Conservation (phyloP, 225 moss, liverwort and hornwort species). For the Marchantia polymorpha region DNA sequence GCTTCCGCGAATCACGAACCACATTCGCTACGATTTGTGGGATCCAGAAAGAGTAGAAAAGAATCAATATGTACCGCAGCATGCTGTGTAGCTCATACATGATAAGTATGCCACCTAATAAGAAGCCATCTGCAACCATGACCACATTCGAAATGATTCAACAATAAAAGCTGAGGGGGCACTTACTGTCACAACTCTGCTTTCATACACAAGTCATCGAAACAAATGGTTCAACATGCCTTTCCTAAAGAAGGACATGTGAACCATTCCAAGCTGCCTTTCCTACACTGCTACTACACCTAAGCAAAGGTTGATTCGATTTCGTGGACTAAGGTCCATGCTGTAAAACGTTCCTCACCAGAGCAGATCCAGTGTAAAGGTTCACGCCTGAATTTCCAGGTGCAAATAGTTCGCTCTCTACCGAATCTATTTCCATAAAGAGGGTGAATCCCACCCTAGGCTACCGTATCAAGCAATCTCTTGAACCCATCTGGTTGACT, state of each 20-base stretch:
- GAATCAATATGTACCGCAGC: constrained; percentile 76
- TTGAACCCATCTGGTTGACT: neutral
- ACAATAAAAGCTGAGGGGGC: neutral
- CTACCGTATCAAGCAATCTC: neutral
- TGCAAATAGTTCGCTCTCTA: too few species aligned
- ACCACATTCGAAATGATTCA: neutral
- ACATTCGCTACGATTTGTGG: constrained; percentile 96
- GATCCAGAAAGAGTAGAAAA: constrained; percentile 95
- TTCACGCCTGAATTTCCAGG: too few species aligned
- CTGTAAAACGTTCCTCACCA: neutral
- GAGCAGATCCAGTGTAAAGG: neutral
- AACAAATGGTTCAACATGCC: neutral
- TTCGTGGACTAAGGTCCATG: too few species aligned
- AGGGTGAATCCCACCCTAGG: neutral
- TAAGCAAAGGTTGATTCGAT: neutral
- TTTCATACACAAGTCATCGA: neutral
- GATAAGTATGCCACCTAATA: constrained; percentile 84
- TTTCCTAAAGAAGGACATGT: too few species aligned
- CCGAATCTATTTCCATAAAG: neutral
- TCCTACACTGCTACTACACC: neutral
- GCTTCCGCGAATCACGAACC: constrained; percentile 81
- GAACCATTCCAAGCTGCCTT: neutral
- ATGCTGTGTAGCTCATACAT: constrained; percentile 93
- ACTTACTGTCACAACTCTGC: neutral
- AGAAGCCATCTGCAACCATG: constrained; percentile 68